Conservation (phyloP, 2,329 filamentous ascomycete species). For the Aureobasidium pullulans region DNA sequence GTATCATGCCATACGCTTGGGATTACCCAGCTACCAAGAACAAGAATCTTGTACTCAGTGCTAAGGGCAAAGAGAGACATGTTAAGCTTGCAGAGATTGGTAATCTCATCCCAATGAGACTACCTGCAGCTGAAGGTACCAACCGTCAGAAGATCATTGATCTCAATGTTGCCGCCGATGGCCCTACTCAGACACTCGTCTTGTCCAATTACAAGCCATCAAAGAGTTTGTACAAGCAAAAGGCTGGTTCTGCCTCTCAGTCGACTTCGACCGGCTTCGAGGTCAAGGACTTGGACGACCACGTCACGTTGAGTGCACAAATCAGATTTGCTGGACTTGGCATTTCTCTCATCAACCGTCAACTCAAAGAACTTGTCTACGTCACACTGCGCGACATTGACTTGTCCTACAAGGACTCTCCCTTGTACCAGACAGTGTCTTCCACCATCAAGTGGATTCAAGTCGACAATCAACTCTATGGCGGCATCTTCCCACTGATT, state of each 20-base stretch:
- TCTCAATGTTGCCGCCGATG: conserved; percentile 90
- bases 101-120: conserved; percentile 89
- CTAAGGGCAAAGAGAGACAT: conserved; percentile 74
- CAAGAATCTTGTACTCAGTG: conserved; percentile 80
- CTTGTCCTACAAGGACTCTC: conserved; percentile 87
- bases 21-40: conserved; percentile 97
- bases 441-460: conserved; percentile 97
- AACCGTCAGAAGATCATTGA: conserved; percentile 80
- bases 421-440: conserved; percentile 83
- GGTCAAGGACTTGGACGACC: conserved; percentile 84
- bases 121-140: conserved; percentile 57
- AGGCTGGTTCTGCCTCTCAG: conserved; percentile 48
- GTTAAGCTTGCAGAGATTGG: conserved; percentile 95
- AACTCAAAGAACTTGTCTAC: conserved; percentile 87
- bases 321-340: conserved; percentile 84
- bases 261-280: conserved; percentile 70
- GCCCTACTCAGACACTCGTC: conserved; percentile 89
- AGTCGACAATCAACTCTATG: conserved; percentile 96
- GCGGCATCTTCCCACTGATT: conserved; percentile 94
- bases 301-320: conserved; percentile 82
- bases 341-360: conserved; percentile 85
- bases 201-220: conserved; percentile 89
- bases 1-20: conserved; percentile 99
- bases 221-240: conserved; percentile 80
- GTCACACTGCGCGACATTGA: conserved; percentile 87